Base-by-base conservation (phyloP, 2,329 filamentous ascomycete species). In the Furcasterigmium sp. region DNA sequence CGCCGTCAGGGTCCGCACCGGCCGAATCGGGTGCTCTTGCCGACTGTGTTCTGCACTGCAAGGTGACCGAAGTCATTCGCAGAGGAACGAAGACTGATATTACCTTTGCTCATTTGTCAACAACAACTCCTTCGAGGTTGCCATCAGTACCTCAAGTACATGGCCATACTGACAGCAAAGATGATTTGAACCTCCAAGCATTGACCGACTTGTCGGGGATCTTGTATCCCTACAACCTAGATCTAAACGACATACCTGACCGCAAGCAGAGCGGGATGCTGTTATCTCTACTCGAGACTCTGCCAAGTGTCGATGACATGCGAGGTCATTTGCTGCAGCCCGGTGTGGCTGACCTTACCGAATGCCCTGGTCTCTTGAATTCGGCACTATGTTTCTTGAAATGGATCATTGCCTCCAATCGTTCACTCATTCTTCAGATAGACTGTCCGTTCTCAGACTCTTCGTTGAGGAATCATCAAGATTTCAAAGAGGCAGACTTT, bases 391-490 rank as follows among this genome's bases (percentile, higher is more conserved):
- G 80, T 17, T 62, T 95, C 1, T 66, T 96, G 17, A 77, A 87
- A 41, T 96, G 91, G 91, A 87, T 95, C 47, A 79, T 96, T 45
- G 87, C 90, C 1, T 95, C 90, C 0, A 95, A 95, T 54, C 75
- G 88, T 37, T 91, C 91, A 1, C 91, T 84, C 53, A 93, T 96
- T 47, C 73, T 91, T 37, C 82, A 91, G 52, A 82, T 93, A 14
- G 80, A 84, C 9, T 35, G 11, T 13, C 42, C 49, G 35, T 63
- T 64, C 8, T 56, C 47, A 13, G 41, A 44, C 9, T 36, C 32
- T 8, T 44, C 47, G n/a, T 18, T 39, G 6, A 36, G 29, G 10
- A 29, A 17, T 15, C 15, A 26, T 30, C 15, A 25, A 19, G 39
- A 26, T 21, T 28, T 35, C n/a, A 35, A 35, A n/a, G 41, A 18